phyloP scores from a whole-genome alignment of 306 rosid species.

The Ormosia semicastrata region DNA sequence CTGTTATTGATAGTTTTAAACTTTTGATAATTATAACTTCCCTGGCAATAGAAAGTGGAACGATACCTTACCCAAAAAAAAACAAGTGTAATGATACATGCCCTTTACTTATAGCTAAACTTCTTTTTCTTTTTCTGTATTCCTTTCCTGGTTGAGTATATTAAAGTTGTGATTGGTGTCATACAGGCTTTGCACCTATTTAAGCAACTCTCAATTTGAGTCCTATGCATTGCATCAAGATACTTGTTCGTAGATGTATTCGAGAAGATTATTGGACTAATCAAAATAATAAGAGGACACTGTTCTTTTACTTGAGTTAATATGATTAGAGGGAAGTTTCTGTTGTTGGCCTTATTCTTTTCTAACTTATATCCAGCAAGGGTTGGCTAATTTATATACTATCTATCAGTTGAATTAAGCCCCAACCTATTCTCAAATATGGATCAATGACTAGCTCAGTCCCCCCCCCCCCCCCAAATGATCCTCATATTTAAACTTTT shows the following conservation, averaged over 20 bases:
- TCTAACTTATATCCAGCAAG: neutral
- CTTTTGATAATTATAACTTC: neutral
- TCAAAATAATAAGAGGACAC: neutral
- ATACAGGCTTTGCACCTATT: neutral
- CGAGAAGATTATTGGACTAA: neutral
- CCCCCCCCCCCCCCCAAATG: too few species aligned
- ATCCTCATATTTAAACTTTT: too few species aligned
- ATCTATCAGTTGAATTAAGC: neutral
- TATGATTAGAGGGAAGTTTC: neutral
- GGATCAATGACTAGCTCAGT: neutral
- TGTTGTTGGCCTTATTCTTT: neutral
- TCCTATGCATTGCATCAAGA: neutral
- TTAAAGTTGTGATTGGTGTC: neutral
- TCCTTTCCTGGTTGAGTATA: neutral
- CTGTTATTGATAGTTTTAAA: conserved; percentile 17
- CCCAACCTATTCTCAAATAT: neutral
- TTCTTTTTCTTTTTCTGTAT: neutral
- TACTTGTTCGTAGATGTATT: neutral
- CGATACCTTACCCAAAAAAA: neutral
- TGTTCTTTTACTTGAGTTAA: neutral
- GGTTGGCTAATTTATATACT: neutral
- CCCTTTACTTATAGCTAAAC: neutral
- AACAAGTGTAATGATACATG: neutral
- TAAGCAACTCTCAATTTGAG: neutral
- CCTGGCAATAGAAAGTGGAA: neutral